These are phyloP conservation scores for Boletus smithii DNA, from an alignment of 1,284 basidiomycete species.

Conservation along the genomic window DNA sequence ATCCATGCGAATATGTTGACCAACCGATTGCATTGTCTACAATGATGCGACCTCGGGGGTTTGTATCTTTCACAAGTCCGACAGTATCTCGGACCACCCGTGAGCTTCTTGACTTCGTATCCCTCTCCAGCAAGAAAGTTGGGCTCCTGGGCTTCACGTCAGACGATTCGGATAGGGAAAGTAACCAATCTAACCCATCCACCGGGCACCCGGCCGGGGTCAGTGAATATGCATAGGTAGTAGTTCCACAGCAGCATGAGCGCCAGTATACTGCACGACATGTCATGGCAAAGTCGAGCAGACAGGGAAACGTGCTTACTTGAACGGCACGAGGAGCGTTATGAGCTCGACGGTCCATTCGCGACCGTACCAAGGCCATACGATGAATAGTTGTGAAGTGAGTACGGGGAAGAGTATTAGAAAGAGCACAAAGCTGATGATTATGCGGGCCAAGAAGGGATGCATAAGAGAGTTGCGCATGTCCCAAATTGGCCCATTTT, in stretches of 20 bases:
- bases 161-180: conserved; percentile 4
- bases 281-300: conserved; percentile 12
- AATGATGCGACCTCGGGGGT: conserved; percentile 84
- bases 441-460: conserved; percentile 53
- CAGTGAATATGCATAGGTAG: conserved; percentile 71
- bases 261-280: conserved; percentile 58
- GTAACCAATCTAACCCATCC: conserved; percentile 61
- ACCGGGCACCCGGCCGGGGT: conserved; percentile 80
- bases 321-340: conserved; percentile 80
- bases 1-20: conserved; percentile 19
- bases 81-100: conserved; percentile 78
- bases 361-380: conserved; percentile 88
- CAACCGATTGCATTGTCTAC: conserved; percentile 78
- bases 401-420: conserved; percentile 89
- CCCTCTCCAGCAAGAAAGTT: conserved; percentile 65
- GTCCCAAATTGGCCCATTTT: conserved; percentile 7
- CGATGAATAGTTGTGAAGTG: conserved; percentile 83
- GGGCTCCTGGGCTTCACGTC: conserved; percentile 55
- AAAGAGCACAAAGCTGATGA: conserved; percentile 67
- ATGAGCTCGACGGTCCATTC: conserved; percentile 70
- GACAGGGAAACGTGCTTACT: conserved; percentile 50
- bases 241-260: conserved; percentile 86
- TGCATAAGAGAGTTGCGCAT: conserved; percentile 37
- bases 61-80: conserved; percentile 74
- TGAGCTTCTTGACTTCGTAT: conserved; percentile 84